Evolutionary conservation across 1,139 yeast species (phyloP).

Genomic region (Pichia sp.): DNA sequence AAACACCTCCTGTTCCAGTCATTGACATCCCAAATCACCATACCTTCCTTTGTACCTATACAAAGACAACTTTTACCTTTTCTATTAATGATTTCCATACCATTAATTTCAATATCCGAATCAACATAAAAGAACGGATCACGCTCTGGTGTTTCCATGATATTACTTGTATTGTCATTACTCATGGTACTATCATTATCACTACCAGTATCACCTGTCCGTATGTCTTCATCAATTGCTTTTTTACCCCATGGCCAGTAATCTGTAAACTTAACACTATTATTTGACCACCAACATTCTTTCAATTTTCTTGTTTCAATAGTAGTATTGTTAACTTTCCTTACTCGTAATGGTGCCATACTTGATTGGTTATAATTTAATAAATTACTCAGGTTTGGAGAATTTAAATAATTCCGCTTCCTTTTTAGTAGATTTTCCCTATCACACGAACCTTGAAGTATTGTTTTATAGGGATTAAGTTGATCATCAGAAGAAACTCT

Average conservation of each 20-base stretch:
- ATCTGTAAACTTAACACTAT: neutral
- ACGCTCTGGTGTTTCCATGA: slow-evolving; percentile 11
- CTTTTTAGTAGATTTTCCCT: slow-evolving; percentile 8
- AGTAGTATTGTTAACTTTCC: neutral
- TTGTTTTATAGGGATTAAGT: neutral
- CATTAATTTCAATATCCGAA: slow-evolving; percentile 36
- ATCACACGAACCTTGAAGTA: slow-evolving; percentile 12
- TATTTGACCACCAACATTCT: slow-evolving; percentile 9
- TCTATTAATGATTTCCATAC: slow-evolving; percentile 40
- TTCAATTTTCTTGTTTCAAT: neutral
- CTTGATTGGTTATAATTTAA: neutral
- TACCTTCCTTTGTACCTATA: slow-evolving; percentile 43
- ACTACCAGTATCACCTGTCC: neutral
- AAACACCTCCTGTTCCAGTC: slow-evolving; percentile 47
- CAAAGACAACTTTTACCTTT: slow-evolving; percentile 33
- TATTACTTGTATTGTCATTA: neutral
- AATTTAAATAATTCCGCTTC: neutral
- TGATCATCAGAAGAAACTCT: neutral
- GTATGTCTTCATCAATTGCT: neutral
- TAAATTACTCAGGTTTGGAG: slow-evolving; percentile 1
- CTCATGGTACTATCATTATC: neutral
- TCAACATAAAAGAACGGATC: slow-evolving; percentile 22
- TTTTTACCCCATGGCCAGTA: slow-evolving; percentile 13
- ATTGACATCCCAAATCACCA: slow-evolving; percentile 45
- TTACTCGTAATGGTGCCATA: neutral